Conservation (phyloP, 192 early-diverging fungal genomes). For the Coemansia sp. region DNA sequence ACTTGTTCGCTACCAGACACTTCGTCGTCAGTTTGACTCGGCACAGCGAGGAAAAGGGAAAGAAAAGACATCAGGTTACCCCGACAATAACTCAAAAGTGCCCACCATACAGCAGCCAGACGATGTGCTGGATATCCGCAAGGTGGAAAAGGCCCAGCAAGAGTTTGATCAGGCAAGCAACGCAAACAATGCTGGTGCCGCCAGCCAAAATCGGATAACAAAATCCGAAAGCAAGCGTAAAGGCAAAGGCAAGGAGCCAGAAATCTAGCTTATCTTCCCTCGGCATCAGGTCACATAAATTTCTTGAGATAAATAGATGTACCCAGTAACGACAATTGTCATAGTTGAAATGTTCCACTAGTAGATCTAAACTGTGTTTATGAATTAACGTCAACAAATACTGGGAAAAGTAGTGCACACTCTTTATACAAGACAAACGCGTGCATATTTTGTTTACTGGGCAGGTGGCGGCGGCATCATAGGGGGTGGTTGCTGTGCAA, state of each 20-base stretch:
- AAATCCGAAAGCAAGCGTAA: constrained; percentile 6
- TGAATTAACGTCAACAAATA: neutral
- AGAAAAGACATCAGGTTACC: neutral
- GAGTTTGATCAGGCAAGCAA: constrained; percentile 2
- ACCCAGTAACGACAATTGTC: neutral
- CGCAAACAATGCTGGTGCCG: neutral
- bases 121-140: neutral
- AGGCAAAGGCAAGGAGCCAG: constrained; percentile 46
- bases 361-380: neutral
- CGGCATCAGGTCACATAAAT: neutral
- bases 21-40: constrained; percentile 81
- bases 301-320: neutral
- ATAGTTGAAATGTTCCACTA: neutral
- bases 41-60: constrained; percentile 29
- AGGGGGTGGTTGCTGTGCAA: constrained; percentile 62
- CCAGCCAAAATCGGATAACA: neutral
- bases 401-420: neutral
- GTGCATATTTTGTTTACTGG: constrained; percentile 14
- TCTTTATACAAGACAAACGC: neutral
- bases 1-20: constrained; percentile 76
- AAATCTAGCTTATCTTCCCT: constrained; percentile 6
- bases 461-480: constrained; percentile 41
- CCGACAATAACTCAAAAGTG: neutral
- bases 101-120: neutral
- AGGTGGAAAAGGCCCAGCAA: neutral